Evolutionary conservation across 176 grass and related monocot genomes (phyloP), one percentile per base, ranked within the genome.

Genomic region (Tillandsia leiboldiana): DNA sequence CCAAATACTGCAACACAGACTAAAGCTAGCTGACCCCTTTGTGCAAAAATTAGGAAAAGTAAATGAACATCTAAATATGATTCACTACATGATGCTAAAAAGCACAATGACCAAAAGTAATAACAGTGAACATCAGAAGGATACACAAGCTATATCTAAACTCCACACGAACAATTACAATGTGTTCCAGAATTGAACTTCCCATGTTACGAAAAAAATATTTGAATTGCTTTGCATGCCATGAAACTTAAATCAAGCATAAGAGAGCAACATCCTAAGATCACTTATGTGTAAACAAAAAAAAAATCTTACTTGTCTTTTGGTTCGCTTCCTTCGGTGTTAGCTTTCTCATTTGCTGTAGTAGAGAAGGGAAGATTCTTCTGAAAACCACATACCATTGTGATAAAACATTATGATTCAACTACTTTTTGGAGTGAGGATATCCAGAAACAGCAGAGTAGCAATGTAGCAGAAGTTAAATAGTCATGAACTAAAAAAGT

Each of bases 271-370:
- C 33, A 42, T 42, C 33, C 33, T 42, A 42, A 42, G 33, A 42
- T 42, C 33, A 42, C 33, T 42, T 42, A 42, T 3, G 51, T 47
- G 23, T 17, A 47, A 67, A 49, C n/a, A 42, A 24, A 70, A 50
- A 17, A 51, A 51, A 51, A 64, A 67, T 49, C 78, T 68, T 80
- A 80, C 78, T 33, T 73, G 51, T 80, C 78, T 68, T 80, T 73
- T 26, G 53, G 49, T 73, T 67, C 48, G 13, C 27, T 80, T 22
- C 29, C 63, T 73, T 73, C 78, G n/a, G 49, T 26, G 27, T 73
- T 27, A 53, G 61, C 24, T 67, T 66, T 48, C 49, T 61, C 20
- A n/a, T 65, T 80, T 67, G 78, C 54, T 48, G 14, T 67, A 33
- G 78, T 73, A 54, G 78, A 80, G 59, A 73, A 80, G 50, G 50